Percentiles rank a stretch among this genome's conserved stretches.
phyloP scores from a whole-genome alignment of 768 basidiomycete species.

The Dentipellis sp. region DNA sequence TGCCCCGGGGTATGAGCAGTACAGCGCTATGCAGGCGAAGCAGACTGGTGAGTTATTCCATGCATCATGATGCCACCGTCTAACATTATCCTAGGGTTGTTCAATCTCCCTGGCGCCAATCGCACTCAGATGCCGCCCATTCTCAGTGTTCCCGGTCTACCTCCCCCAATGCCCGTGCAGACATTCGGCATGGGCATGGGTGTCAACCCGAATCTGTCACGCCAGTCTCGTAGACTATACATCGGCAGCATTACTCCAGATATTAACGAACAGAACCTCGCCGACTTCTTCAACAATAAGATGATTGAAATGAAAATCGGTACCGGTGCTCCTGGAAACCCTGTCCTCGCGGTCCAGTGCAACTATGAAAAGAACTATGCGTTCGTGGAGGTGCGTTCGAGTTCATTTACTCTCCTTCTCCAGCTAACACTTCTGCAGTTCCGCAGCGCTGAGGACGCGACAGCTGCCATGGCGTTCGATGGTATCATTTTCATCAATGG shows the following conservation, averaged over 20 bases:
- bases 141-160: constrained; percentile 70
- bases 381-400: constrained; percentile 77
- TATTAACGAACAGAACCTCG: constrained; percentile 86
- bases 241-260: constrained; percentile 95
- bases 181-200: constrained; percentile 84
- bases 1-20: constrained; percentile 91
- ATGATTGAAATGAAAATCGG: constrained; percentile 91
- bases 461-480: constrained; percentile 94
- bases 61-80: neutral
- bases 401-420: neutral
- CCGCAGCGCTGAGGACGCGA: constrained; percentile 94
- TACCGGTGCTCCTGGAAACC: constrained; percentile 76
- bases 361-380: constrained; percentile 99
- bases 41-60: constrained; percentile 62
- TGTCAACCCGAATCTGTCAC: constrained; percentile 79
- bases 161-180: constrained; percentile 76
- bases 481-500: constrained; percentile 93
- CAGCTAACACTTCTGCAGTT: constrained; percentile 45
- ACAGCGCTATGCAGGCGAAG: constrained; percentile 95
- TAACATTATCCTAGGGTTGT: constrained; percentile 52
- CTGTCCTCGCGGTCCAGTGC: constrained; percentile 89
- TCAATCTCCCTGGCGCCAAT: constrained; percentile 94
- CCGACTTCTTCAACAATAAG: constrained; percentile 91
- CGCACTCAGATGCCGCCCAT: constrained; percentile 81
- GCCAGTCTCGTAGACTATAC: constrained; percentile 92